Conservation (phyloP, 1,284 basidiomycete genomes). For the Takashimella koratensis region DNA sequence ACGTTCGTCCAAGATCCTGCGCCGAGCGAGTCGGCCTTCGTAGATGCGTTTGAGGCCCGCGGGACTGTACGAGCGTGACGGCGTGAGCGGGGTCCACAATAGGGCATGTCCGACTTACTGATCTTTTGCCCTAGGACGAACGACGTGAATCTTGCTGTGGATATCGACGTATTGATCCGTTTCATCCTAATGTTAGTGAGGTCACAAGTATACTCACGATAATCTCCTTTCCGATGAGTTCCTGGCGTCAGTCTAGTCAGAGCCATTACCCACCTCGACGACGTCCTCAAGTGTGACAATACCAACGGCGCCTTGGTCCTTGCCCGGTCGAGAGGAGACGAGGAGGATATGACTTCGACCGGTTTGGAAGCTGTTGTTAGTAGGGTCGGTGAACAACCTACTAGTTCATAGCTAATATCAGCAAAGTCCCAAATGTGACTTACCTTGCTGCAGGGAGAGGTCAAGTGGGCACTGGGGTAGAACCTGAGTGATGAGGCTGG, state of each 20-base stretch:
- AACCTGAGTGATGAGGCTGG: constrained; percentile 64
- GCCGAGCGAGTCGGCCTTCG: constrained; percentile 34
- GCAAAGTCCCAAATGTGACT: constrained; percentile 74
- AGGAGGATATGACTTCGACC: constrained; percentile 88
- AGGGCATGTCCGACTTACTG: constrained; percentile 13
- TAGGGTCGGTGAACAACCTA: not conserved
- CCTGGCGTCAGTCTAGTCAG: constrained; percentile 16
- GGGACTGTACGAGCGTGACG: not conserved
- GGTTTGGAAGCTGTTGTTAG: constrained; percentile 64
- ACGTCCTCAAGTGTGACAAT: constrained; percentile 61
- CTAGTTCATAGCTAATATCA: constrained; percentile 19
- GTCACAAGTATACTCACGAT: constrained; percentile 24
- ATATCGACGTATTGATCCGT: constrained; percentile 45
- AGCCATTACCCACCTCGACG: constrained; percentile 48
- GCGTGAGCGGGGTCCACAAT: not conserved
- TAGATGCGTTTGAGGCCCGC: constrained; percentile 35
- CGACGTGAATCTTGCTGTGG: constrained; percentile 26
- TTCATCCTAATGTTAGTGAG: constrained; percentile 33
- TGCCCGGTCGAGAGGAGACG: constrained; percentile 72
- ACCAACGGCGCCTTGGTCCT: constrained; percentile 63
- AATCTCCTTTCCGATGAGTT: constrained; percentile 44
- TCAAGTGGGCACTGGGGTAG: constrained; percentile 60
- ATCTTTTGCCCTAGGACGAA: constrained; percentile 5
- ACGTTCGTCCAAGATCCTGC: constrained; percentile 15
- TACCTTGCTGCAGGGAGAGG: constrained; percentile 52